Percentiles rank a stretch among this genome's conserved stretches.
Evolutionary conservation across 176 grass and related monocot genomes (phyloP).

Genomic region (Elymus sibiricus): DNA sequence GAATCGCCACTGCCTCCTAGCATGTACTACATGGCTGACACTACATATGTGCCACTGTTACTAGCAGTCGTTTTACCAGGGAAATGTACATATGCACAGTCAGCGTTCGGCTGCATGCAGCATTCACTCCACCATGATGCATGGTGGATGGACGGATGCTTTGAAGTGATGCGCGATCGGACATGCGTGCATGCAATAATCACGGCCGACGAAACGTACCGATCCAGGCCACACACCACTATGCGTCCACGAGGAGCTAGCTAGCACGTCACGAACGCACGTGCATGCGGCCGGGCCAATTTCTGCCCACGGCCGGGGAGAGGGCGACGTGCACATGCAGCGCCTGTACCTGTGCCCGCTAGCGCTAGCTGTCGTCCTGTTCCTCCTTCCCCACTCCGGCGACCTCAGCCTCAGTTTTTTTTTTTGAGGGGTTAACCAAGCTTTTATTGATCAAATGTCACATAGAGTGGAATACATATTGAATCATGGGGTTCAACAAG

Average conservation of each 20-base stretch:
- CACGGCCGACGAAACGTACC: not conserved
- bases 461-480: too few relatives aligned
- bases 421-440: too few relatives aligned
- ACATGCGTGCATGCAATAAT: not conserved
- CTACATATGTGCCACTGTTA: too few relatives aligned
- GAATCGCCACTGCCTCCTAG: too few relatives aligned
- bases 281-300: not conserved
- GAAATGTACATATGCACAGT: too few relatives aligned
- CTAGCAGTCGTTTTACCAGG: too few relatives aligned
- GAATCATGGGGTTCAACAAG: too few relatives aligned
- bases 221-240: not conserved
- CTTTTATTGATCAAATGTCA: too few relatives aligned
- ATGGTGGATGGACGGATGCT: too few relatives aligned
- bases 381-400: not conserved
- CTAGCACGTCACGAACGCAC: not conserved
- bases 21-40: too few relatives aligned
- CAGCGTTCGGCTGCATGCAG: too few relatives aligned
- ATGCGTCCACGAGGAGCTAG: not conserved
- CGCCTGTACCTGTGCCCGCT: not conserved
- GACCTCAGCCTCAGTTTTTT: not conserved
- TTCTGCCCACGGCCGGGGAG: not conserved
- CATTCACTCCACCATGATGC: too few relatives aligned
- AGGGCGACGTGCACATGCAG: conserved; percentile 1
- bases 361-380: not conserved
- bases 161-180: not conserved